Conservation (phyloP, 1,139 yeast species). For the Hemisphaericaspora subhashii region DNA sequence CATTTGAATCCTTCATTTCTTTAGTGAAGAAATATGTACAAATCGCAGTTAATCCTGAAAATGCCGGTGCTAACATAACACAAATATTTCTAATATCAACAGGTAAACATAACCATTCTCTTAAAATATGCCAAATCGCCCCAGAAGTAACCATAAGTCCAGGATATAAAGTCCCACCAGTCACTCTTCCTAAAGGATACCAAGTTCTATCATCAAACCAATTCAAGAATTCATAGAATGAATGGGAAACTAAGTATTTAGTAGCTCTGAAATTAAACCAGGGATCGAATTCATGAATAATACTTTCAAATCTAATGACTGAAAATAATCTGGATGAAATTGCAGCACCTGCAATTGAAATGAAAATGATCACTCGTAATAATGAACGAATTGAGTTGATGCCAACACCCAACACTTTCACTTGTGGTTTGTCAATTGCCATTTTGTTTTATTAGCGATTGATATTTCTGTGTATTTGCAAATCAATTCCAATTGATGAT, state of each 20-base stretch:
- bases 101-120: slow-evolving; percentile 69
- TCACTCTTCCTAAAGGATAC: slow-evolving; percentile 98
- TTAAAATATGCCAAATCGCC: slow-evolving; percentile 74
- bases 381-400: slow-evolving; percentile 47
- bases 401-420: slow-evolving; percentile 35
- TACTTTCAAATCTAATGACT: slow-evolving; percentile 86
- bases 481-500: neutral
- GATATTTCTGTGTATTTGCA: neutral
- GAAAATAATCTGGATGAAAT: slow-evolving; percentile 81
- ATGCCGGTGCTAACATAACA: slow-evolving; percentile 95
- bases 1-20: slow-evolving; percentile 87
- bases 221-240: slow-evolving; percentile 87
- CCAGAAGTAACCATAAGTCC: slow-evolving; percentile 98
- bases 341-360: slow-evolving; percentile 85
- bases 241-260: slow-evolving; percentile 78
- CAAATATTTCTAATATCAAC: slow-evolving; percentile 94
- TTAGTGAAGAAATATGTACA: slow-evolving; percentile 87
- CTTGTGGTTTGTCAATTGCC: slow-evolving; percentile 17
- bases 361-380: slow-evolving; percentile 63
- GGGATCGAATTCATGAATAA: slow-evolving; percentile 98
- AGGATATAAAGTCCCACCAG: slow-evolving; percentile 98
- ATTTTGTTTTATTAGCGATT: slow-evolving; percentile 5
- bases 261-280: slow-evolving; percentile 99
- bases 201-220: slow-evolving; percentile 99
- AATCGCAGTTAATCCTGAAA: slow-evolving; percentile 89